A percentile compares a stretch with the other conserved stretches of the same genome.
These are phyloP conservation scores for Colletotrichum sp. DNA, from an alignment of 2,329 filamentous ascomycete genomes.

Conservation along the genomic window DNA sequence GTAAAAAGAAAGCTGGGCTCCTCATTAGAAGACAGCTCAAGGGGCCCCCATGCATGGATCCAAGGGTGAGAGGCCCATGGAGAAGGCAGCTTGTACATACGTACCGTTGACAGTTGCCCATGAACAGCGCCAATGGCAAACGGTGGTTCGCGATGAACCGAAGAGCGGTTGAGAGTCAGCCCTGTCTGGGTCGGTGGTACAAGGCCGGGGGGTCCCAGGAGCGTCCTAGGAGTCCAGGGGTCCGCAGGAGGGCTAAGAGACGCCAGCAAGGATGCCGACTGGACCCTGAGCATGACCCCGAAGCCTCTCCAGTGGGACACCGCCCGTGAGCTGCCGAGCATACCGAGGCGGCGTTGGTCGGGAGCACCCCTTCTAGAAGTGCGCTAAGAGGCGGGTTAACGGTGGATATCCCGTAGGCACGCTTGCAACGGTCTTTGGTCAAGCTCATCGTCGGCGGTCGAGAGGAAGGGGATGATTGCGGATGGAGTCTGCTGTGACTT, in stretches of 20 bases:
- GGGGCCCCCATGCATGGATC: neutral
- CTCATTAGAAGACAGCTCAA: slow-evolving; percentile 3
- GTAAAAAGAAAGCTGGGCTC: slow-evolving; percentile 7
- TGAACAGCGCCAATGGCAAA: neutral
- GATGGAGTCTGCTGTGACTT: neutral
- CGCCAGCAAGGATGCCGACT: neutral
- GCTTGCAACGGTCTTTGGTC: neutral
- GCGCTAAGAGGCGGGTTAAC: neutral
- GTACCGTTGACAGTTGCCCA: neutral
- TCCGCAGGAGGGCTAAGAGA: neutral
- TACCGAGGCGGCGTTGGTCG: neutral
- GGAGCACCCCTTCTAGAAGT: slow-evolving; percentile 1
- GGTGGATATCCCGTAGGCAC: neutral
- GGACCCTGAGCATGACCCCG: slow-evolving; percentile 3
- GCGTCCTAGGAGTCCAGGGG: neutral
- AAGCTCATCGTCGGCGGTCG: neutral
- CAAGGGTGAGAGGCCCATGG: neutral
- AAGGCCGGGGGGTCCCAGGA: neutral
- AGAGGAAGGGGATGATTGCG: neutral
- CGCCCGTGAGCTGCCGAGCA: slow-evolving; percentile 6
- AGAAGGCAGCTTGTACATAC: neutral
- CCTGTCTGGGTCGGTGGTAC: slow-evolving; percentile 3
- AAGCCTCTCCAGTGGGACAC: slow-evolving; percentile 11
- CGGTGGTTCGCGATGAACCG: slow-evolving; percentile 7
- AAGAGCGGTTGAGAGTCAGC: neutral